Base-by-base conservation (phyloP, 371 early-diverging fungal genomes). In the Mortierella sp. region DNA sequence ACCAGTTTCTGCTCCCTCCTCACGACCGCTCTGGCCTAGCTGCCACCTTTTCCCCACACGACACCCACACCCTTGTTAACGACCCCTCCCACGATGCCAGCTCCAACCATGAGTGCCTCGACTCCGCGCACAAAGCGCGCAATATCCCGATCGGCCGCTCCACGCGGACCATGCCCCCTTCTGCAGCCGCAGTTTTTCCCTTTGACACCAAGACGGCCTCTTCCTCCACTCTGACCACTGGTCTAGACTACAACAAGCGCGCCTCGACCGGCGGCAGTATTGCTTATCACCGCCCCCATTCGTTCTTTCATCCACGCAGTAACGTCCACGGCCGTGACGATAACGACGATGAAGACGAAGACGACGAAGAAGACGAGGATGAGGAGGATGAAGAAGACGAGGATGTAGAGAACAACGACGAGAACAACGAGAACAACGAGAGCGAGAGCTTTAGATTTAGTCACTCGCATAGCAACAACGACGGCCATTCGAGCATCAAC, bases 401-500 rank as follows among this genome's bases (percentile, higher is more conserved):
- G 21, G n/a, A 37, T 15, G 28, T 62, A 9, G 60, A 64, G 56
- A 48, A 28, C 45, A 48, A 28, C 45, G 66, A 64, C 21, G 71
- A 63, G 23, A 75, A 70, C 64, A n/a, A 29, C 56, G 28, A 26
- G 57, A 30, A 28, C 16, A 3, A 11, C 29, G 16, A 29, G 55
- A 55, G 26, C 55, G 28, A 11, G 46, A 9, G 16, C 16, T 11
- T 16, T 16, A 14, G n/a, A 14, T 57, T 30, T 25, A 70, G 71
- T 45, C 59, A 66, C 37, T 57, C 48, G 23, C 57, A 58, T 57
- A 46, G 68, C 57, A 72, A 72, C 60, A 71, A 58, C 45, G 71
- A 70, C 56, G 53, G 68, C 59, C 72, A 76, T 30, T 61, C 37
- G 53, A 72, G 65, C 44, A 57, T 68, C 58, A 77, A 72, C 53